These are phyloP conservation scores for Cutaneotrichosporon sp. DNA, from an alignment of 1,284 basidiomycete genomes.

Conservation along the genomic window DNA sequence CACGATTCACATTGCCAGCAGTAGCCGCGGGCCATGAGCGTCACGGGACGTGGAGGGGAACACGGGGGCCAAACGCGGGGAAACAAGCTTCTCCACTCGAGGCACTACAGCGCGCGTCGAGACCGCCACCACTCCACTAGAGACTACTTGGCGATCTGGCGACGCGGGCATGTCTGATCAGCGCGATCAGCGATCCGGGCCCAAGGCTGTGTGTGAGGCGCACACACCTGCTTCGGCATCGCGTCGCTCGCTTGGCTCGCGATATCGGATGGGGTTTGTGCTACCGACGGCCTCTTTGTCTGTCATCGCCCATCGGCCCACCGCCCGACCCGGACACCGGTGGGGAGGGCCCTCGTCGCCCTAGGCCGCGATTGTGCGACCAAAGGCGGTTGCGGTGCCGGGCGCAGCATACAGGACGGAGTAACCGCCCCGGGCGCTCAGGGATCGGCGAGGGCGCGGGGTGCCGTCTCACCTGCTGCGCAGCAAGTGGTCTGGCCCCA, in stretches of 20 bases:
- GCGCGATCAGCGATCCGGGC: too few species aligned
- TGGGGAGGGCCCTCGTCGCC: too few species aligned
- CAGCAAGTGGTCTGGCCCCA: not conserved
- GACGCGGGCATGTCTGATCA: too few species aligned
- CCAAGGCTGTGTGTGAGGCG: too few species aligned
- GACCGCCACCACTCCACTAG: too few species aligned
- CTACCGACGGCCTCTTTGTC: not conserved
- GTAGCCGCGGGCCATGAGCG: not conserved
- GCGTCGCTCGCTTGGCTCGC: not conserved
- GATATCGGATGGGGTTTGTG: not conserved
- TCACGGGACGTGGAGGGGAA: not conserved
- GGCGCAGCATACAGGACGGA: too few species aligned
- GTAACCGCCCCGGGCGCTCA: not conserved
- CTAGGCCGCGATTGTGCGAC: too few species aligned
- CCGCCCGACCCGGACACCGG: too few species aligned
- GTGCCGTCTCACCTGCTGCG: not conserved
- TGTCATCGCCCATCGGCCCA: not conserved
- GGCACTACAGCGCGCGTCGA: not conserved
- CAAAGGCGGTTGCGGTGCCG: too few species aligned
- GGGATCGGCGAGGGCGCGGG: not conserved
- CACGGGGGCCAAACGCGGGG: not conserved
- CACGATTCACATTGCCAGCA: not conserved
- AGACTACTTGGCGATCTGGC: too few species aligned
- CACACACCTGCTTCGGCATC: not conserved
- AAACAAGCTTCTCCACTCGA: not conserved